Conservation (phyloP, 2,329 filamentous ascomycete species). For the Magnaporthiopsis rhizophila region DNA sequence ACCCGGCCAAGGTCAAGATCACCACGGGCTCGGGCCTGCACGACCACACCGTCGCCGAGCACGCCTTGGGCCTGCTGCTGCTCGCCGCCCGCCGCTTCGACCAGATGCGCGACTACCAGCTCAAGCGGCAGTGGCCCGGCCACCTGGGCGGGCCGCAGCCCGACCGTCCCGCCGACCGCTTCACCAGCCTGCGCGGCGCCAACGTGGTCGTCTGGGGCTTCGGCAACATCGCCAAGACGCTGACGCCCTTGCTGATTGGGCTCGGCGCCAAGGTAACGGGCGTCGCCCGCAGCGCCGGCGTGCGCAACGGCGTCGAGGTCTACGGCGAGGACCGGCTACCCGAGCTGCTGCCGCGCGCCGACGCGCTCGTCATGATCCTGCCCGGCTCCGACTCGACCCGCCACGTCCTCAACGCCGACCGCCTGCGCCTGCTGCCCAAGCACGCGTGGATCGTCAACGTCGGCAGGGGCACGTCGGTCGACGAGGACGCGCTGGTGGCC, state of each 20-base stretch:
- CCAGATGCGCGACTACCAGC: constrained; percentile 38
- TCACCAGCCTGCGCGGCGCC: constrained; percentile 35
- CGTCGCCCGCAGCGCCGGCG: constrained; percentile 46
- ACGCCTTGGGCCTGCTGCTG: constrained; percentile 34
- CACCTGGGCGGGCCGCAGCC: constrained; percentile 37
- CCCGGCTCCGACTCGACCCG: constrained; percentile 32
- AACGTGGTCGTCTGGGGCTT: constrained; percentile 40
- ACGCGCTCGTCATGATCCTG: constrained; percentile 41
- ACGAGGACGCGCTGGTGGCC: constrained; percentile 39
- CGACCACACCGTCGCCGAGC: constrained; percentile 40
- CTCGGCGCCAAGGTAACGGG: constrained; percentile 51
- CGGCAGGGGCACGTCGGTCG: constrained; percentile 38
- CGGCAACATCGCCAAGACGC: constrained; percentile 38
- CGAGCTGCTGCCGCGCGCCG: constrained; percentile 31
- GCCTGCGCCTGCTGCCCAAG: constrained; percentile 29
- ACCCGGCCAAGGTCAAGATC: constrained; percentile 25
- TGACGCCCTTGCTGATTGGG: constrained; percentile 29
- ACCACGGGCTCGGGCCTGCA: constrained; percentile 39
- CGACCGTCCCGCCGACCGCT: constrained; percentile 29
- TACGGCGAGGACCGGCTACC: constrained; percentile 30
- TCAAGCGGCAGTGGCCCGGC: constrained; percentile 33
- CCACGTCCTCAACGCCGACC: constrained; percentile 30
- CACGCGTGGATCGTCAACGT: constrained; percentile 36
- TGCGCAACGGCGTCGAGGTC: constrained; percentile 41
- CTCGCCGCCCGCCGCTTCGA: constrained; percentile 30